Conservation (phyloP, 108 stramenopile genomes). For the Skeletonema grethae region DNA sequence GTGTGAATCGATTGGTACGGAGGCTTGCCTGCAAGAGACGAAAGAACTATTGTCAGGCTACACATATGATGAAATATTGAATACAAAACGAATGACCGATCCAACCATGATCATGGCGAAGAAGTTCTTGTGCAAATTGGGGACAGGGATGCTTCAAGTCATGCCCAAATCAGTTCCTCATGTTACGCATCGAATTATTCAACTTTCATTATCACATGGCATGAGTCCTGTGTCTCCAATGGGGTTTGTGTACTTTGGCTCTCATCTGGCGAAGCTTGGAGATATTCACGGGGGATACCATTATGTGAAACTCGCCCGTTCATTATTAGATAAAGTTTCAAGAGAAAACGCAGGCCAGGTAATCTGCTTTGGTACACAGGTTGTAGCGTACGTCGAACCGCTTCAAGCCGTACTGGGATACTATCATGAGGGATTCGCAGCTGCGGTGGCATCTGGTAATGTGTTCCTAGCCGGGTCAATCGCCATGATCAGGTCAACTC, state of each 20-base stretch:
- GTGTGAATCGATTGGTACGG: background rate
- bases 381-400: constrained; percentile 10
- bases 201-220: background rate
- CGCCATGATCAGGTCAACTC: no score
- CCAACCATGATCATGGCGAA: no score
- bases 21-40: constrained; percentile 1
- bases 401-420: background rate
- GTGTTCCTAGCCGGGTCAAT: no score
- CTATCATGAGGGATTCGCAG: no score
- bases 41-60: background rate
- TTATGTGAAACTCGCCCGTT: no score
- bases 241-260: background rate
- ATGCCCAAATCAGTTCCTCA: no score
- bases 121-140: no score
- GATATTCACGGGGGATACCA: no score
- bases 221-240: constrained; percentile 15
- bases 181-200: background rate
- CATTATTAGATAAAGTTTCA: background rate
- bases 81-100: background rate
- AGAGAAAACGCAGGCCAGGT: constrained; percentile 16
- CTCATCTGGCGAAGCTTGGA: no score
- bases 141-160: no score
- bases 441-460: no score
- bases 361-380: background rate
- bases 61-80: constrained; percentile 5